phyloP scores from a whole-genome alignment of 108 stramenopile species.

The Nannochloropsis salina region DNA sequence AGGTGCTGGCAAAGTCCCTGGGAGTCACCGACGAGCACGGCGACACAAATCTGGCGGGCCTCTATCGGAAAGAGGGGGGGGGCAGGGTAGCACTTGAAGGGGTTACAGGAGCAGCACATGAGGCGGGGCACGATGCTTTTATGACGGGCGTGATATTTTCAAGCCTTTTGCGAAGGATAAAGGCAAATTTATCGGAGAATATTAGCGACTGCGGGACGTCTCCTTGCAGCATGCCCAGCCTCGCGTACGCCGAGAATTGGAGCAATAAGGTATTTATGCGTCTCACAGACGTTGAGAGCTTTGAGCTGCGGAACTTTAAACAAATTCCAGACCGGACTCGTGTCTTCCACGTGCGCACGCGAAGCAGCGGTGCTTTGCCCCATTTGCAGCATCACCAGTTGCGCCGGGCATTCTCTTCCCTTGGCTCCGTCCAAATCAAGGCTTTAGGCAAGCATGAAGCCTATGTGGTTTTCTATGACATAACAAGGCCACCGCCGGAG shows the following conservation, averaged over 20 bases:
- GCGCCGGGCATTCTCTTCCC: background rate
- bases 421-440: background rate
- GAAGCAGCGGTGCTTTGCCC: background rate
- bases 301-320: background rate
- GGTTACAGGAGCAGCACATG: background rate
- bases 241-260: background rate
- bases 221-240: background rate
- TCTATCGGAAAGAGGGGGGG: slow-evolving; percentile 9
- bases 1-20: background rate
- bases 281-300: background rate
- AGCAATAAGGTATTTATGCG: slow-evolving; percentile 4
- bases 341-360: background rate
- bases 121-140: background rate
- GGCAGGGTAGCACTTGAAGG: background rate
- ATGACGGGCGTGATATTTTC: slow-evolving; percentile 7
- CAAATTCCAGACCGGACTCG: background rate
- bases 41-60: background rate
- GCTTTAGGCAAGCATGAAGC: slow-evolving; percentile 10
- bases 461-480: background rate
- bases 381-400: background rate
- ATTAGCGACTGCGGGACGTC: background rate
- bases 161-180: background rate
- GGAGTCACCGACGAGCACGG: background rate
- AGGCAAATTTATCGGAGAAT: background rate
- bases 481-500: background rate